A percentile compares a stretch with the other conserved stretches of the same genome.
These are phyloP conservation scores for Decorospora gaudefroyi DNA, from an alignment of 2,329 filamentous ascomycete species.

Conservation along the genomic window DNA sequence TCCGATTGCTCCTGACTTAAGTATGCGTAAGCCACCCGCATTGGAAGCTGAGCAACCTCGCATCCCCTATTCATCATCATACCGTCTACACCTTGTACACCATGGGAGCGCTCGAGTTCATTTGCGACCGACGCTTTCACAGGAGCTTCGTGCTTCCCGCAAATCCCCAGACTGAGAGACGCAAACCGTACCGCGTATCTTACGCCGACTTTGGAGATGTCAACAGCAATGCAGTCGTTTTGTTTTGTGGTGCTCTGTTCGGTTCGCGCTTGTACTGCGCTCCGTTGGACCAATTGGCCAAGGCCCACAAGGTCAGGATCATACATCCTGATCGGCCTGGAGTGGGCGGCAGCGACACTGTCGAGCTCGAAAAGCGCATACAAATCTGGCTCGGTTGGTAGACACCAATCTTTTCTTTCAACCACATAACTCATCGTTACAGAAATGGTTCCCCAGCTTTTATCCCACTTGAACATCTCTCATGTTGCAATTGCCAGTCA, in stretches of 20 bases:
- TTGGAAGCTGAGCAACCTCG: background rate
- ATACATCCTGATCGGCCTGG: slow-evolving; percentile 40
- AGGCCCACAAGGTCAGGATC: slow-evolving; percentile 33
- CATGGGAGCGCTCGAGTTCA: slow-evolving; percentile 34
- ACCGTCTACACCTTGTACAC: background rate
- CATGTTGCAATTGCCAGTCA: slow-evolving; percentile 41
- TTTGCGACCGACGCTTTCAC: slow-evolving; percentile 39
- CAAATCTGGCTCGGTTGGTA: slow-evolving; percentile 35
- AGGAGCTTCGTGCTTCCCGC: slow-evolving; percentile 29
- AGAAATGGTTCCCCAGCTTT: slow-evolving; percentile 40
- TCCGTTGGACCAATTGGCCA: slow-evolving; percentile 36
- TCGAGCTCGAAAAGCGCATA: slow-evolving; percentile 31
- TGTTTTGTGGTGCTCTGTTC: slow-evolving; percentile 40
- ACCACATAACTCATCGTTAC: slow-evolving; percentile 2
- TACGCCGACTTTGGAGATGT: slow-evolving; percentile 40
- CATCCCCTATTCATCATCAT: background rate
- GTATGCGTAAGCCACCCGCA: slow-evolving; percentile 1
- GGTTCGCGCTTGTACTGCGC: slow-evolving; percentile 32
- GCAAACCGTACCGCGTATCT: slow-evolving; percentile 30
- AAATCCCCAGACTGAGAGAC: slow-evolving; percentile 23
- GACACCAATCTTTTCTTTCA: background rate
- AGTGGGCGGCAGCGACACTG: slow-evolving; percentile 35
- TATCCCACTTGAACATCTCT: slow-evolving; percentile 35
- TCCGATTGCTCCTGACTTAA: slow-evolving; percentile 1
- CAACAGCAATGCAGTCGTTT: slow-evolving; percentile 34